These are phyloP conservation scores for Inga leiocalycina DNA, from an alignment of 306 rosid species.

Conservation along the genomic window DNA sequence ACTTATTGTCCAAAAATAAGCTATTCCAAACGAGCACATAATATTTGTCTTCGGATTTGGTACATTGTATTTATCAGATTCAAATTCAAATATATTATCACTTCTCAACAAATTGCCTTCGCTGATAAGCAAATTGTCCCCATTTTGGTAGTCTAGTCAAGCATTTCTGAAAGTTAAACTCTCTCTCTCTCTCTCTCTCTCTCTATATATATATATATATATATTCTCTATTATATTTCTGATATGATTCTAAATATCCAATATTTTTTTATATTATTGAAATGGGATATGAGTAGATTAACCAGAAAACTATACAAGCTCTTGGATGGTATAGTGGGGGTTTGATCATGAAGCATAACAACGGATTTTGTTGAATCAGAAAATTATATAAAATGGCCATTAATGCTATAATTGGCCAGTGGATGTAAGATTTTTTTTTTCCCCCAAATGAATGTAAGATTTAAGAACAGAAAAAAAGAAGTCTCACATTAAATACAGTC, in stretches of 20 bases:
- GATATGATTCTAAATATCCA: too few relatives aligned
- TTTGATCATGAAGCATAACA: neutral
- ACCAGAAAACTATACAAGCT: neutral
- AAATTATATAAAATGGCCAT: neutral
- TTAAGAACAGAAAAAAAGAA: too few relatives aligned
- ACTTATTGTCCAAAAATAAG: too few relatives aligned
- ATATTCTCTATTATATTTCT: neutral
- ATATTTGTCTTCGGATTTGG: slow-evolving; percentile 21
- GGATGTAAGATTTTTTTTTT: too few relatives aligned
- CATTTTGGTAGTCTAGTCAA: slow-evolving; percentile 20
- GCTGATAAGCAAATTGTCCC: slow-evolving; percentile 27
- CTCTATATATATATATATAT: neutral
- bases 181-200: neutral
- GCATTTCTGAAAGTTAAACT: slow-evolving; percentile 31
- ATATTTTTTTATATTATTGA: neutral
- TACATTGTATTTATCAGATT: slow-evolving; percentile 22
- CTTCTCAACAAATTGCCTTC: slow-evolving; percentile 30
- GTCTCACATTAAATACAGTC: neutral
- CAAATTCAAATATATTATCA: neutral
- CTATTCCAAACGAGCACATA: too few relatives aligned
- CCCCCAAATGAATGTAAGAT: too few relatives aligned
- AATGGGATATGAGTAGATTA: slow-evolving; percentile 22
- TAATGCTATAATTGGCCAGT: too few relatives aligned
- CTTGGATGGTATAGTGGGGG: neutral
- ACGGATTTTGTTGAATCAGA: neutral